phyloP scores from a whole-genome alignment of 345 rosid species.

The Hibiscus syriacus region DNA sequence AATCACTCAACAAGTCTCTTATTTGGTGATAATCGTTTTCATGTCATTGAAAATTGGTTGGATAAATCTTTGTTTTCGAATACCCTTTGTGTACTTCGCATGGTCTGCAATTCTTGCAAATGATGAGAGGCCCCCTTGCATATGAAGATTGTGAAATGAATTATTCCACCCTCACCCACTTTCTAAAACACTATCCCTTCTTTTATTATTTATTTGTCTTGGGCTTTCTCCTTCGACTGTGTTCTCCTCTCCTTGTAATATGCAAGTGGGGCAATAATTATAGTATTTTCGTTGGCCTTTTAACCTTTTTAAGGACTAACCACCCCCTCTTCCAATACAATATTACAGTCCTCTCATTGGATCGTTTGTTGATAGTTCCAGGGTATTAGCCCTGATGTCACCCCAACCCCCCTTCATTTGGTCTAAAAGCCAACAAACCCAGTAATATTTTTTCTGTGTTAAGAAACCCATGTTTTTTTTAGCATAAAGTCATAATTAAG shows the following conservation, averaged over 20 bases:
- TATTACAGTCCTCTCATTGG: constrained; percentile 12
- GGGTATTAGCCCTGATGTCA: constrained; percentile 4
- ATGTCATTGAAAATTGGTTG: neutral
- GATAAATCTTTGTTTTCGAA: neutral
- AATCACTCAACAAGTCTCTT: neutral
- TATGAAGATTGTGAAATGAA: constrained; percentile 25
- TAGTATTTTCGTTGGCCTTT: constrained; percentile 11
- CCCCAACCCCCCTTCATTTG: neutral
- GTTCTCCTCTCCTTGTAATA: constrained; percentile 30
- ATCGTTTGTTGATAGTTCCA: neutral
- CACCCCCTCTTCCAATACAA: constrained; percentile 19
- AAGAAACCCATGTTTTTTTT: neutral
- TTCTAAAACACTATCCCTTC: constrained; percentile 1
- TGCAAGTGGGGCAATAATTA: constrained; percentile 42
- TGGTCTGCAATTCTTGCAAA: constrained; percentile 27
- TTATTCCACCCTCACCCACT: constrained; percentile 17
- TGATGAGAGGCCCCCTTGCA: constrained; percentile 20
- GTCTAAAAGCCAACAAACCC: neutral
- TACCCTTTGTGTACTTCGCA: constrained; percentile 24
- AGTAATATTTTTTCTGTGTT: neutral
- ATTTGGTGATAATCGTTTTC: neutral
- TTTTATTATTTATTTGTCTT: neutral
- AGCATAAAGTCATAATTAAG: neutral
- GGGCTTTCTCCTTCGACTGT: constrained; percentile 25
- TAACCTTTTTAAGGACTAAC: constrained; percentile 20